These are phyloP conservation scores for Acanthamoeba culbertsoni DNA, from an alignment of 208 protist species.

Conservation along the genomic window DNA sequence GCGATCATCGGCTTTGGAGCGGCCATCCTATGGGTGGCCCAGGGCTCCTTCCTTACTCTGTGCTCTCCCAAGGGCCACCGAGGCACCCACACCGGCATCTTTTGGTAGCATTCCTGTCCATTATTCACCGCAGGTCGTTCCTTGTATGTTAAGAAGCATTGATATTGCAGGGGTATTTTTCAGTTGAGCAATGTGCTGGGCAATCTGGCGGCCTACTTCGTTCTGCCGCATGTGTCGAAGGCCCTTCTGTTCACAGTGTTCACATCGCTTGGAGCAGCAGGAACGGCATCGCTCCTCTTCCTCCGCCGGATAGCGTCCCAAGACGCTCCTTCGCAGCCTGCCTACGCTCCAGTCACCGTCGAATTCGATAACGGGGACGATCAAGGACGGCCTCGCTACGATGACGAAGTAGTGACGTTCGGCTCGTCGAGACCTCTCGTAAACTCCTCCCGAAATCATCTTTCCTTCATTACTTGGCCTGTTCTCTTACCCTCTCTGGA, in stretches of 20 bases:
- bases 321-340: neutral
- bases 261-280: neutral
- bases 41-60: slow-evolving; percentile 50
- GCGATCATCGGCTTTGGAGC: slow-evolving; percentile 58
- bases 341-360: neutral
- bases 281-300: neutral
- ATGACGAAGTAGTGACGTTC: neutral
- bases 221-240: neutral
- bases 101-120: neutral
- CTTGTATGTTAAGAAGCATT: neutral
- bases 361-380: neutral
- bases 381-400: too few relatives aligned
- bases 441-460: neutral
- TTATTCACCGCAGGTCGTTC: neutral
- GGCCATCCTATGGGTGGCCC: slow-evolving; percentile 60
- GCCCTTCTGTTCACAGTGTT: slow-evolving; percentile 21
- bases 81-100: slow-evolving; percentile 51
- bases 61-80: neutral
- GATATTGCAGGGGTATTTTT: slow-evolving; percentile 51
- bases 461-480: too few relatives aligned
- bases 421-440: neutral
- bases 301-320: neutral
- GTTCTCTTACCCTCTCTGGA: neutral
- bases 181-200: slow-evolving; percentile 57
- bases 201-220: slow-evolving; percentile 57